These are phyloP conservation scores for Bjerkandera adusta DNA, from an alignment of 1,284 basidiomycete species.

Conservation along the genomic window DNA sequence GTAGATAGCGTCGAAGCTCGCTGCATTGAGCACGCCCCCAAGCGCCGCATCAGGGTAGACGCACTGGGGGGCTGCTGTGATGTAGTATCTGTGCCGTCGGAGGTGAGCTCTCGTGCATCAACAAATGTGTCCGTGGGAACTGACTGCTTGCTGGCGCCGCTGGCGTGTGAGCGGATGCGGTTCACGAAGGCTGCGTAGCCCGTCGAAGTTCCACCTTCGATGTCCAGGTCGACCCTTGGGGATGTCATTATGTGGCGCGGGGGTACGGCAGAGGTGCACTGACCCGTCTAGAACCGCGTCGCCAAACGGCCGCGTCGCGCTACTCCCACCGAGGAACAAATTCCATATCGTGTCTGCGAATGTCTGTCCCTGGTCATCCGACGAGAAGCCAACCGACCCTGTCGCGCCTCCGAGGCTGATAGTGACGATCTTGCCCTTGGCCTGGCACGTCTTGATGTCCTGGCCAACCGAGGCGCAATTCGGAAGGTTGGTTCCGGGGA, in stretches of 20 bases:
- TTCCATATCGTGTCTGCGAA: conserved; percentile 66
- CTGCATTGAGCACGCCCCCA: conserved; percentile 48
- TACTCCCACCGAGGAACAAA: conserved; percentile 57
- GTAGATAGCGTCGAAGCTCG: conserved; percentile 58
- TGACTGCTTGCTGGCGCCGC: conserved; percentile 51
- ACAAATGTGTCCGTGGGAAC: conserved; percentile 15
- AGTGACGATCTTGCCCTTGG: conserved; percentile 61
- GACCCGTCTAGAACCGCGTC: conserved; percentile 63
- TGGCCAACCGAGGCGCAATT: conserved; percentile 51
- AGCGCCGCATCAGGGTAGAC: conserved; percentile 56
- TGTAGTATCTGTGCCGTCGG: conserved; percentile 46
- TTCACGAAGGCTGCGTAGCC: conserved; percentile 60
- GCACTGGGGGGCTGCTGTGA: conserved; percentile 54
- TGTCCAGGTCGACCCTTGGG: conserved; percentile 61
- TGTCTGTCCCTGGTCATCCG: conserved; percentile 46
- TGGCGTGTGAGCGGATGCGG: conserved; percentile 49
- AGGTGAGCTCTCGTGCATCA: background rate
- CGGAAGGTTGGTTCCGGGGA: conserved; percentile 54
- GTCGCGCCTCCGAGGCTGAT: conserved; percentile 32
- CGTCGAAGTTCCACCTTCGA: conserved; percentile 57
- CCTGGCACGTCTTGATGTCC: conserved; percentile 58
- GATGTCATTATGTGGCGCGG: conserved; percentile 3
- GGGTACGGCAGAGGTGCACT: conserved; percentile 16
- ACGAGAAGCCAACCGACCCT: conserved; percentile 48
- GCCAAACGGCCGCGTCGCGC: conserved; percentile 60